Evolutionary conservation across 306 rosid genomes (phyloP).

Genomic region (Carpinus viminea): DNA sequence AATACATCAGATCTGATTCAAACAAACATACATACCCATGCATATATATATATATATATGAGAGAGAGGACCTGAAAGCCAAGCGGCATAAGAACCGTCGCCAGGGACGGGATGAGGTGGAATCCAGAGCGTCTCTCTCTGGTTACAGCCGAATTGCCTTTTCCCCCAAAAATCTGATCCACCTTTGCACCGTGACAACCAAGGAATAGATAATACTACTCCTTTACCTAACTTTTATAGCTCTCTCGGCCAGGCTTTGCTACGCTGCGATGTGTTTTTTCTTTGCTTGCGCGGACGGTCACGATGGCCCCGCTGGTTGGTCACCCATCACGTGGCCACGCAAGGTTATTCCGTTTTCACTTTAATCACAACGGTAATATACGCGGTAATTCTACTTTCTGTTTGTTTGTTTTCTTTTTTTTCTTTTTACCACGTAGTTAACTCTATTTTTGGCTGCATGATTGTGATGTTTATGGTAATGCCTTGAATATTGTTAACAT

Average conservation of each 20-base stretch:
- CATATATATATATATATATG: neutral
- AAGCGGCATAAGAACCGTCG: constrained; percentile 90
- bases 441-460: too few species aligned
- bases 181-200: constrained; percentile 13
- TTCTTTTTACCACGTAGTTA: too few species aligned
- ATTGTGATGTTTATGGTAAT: too few species aligned
- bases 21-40: neutral
- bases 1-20: neutral
- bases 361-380: too few species aligned
- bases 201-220: constrained; percentile 8
- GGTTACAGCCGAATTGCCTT: constrained; percentile 11
- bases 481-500: too few species aligned
- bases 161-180: constrained; percentile 23
- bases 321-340: neutral
- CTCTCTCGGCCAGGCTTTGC: neutral
- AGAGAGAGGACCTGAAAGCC: constrained; percentile 55
- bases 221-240: constrained; percentile 30
- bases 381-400: too few species aligned
- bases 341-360: too few species aligned
- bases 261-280: neutral
- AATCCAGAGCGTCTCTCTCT: constrained; percentile 73
- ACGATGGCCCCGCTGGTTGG: neutral
- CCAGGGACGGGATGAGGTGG: constrained; percentile 86
- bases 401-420: too few species aligned
- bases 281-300: neutral